Evolutionary conservation across 1,139 yeast genomes (phyloP).

Genomic region (Sugiyamaella sp.): DNA sequence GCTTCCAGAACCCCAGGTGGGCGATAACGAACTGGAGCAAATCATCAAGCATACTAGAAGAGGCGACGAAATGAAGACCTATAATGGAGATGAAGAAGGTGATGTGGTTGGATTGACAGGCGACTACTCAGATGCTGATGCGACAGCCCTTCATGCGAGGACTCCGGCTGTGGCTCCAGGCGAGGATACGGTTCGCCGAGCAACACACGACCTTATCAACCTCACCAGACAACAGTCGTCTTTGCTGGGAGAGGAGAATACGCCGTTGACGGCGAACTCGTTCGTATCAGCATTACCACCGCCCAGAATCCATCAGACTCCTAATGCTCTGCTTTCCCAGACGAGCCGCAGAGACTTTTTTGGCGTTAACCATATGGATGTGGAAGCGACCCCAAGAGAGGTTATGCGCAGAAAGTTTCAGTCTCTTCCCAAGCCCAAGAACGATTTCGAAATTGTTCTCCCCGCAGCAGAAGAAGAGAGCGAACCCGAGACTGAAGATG

Average conservation of each 20-base stretch:
- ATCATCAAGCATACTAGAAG: conserved; percentile 39
- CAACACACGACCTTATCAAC: conserved; percentile 37
- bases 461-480: conserved; percentile 37
- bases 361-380: conserved; percentile 30
- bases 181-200: conserved; percentile 35
- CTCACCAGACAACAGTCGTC: conserved; percentile 39
- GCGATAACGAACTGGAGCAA: conserved; percentile 42
- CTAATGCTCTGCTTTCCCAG: conserved; percentile 16
- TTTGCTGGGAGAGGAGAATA: conserved; percentile 36
- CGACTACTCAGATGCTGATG: conserved; percentile 19
- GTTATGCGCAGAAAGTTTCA: conserved; percentile 43
- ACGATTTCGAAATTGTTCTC: conserved; percentile 58
- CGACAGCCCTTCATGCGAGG: conserved; percentile 7
- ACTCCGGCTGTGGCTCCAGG: conserved; percentile 19
- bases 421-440: conserved; percentile 56
- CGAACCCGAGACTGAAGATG: conserved; percentile 18
- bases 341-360: conserved; percentile 32
- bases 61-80: conserved; percentile 30
- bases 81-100: conserved; percentile 24
- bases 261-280: conserved; percentile 30
- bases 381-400: conserved; percentile 31
- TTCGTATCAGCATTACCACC: neutral
- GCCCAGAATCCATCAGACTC: conserved; percentile 16
- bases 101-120: conserved; percentile 28
- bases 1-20: conserved; percentile 56